phyloP scores from a whole-genome alignment of 2,329 filamentous ascomycete genomes.

The Didymella pomorum region DNA sequence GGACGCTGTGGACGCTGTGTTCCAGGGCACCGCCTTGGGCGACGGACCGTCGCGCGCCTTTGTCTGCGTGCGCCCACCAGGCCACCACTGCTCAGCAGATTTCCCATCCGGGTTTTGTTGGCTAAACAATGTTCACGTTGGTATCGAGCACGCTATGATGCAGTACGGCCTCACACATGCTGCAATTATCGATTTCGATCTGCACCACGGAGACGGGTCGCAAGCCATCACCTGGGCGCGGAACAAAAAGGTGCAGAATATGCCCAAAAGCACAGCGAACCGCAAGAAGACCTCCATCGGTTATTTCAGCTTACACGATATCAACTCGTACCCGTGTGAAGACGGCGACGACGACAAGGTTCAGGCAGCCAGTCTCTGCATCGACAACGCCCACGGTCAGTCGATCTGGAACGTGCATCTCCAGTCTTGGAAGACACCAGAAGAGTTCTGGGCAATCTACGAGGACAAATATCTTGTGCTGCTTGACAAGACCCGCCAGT shows the following conservation, averaged over 20 bases:
- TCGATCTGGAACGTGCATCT: conserved; percentile 96
- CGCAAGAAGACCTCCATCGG: conserved; percentile 89
- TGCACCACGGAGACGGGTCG: conserved; percentile 69
- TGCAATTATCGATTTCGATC: conserved; percentile 65
- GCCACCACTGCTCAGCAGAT: conserved; percentile 91
- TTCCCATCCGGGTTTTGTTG: conserved; percentile 97
- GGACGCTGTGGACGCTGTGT: conserved; percentile 88
- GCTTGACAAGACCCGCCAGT: conserved; percentile 80
- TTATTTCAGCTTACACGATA: conserved; percentile 97
- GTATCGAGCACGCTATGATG: conserved; percentile 88
- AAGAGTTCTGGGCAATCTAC: conserved; percentile 91
- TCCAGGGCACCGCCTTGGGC: conserved; percentile 59
- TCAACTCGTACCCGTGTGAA: conserved; percentile 98
- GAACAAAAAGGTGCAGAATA: conserved; percentile 72
- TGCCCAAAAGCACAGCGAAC: conserved; percentile 73
- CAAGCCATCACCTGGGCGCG: conserved; percentile 93
- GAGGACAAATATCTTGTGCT: conserved; percentile 78
- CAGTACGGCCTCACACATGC: conserved; percentile 89
- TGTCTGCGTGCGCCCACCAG: conserved; percentile 89
- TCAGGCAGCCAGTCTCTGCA: conserved; percentile 89
- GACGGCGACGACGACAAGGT: conserved; percentile 92
- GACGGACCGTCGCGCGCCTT: conserved; percentile 78
- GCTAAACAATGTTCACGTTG: conserved; percentile 98
- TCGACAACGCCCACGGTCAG: conserved; percentile 93
- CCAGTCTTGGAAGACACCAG: conserved; percentile 80